Evolutionary conservation across 176 grass and related monocot genomes (phyloP), one percentile per base, ranked within the genome.

Genomic region (Chloris gayana): DNA sequence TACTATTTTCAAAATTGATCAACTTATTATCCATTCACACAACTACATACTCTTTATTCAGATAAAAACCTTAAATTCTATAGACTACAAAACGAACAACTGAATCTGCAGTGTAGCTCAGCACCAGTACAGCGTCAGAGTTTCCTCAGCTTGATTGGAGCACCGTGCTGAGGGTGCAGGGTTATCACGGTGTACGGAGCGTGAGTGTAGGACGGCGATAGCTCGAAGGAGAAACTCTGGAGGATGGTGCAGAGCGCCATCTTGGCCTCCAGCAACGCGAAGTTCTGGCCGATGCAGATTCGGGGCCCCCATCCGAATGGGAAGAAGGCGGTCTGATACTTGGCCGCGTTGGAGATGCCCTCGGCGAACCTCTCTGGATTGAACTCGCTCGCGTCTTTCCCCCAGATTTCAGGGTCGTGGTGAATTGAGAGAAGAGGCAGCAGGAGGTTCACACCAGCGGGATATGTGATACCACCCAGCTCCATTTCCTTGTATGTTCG

Each of bases 241-340:
- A 97, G 94, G 37, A 97, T 89, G 57, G 67, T 88, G 57, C 78
- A 74, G 21, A 97, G 32, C 4, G 74, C 91, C 81, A 91, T 88
- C 84, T 93, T 93, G 0, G 88, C 94, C 73, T 93, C 88, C 0
- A 93, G 18, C 64, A 97, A 32, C 1, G 91, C 88, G 12, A 93
- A 93, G 68, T 75, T 93, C 74, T 97, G 81, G 18, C 91, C 94
- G 1, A 93, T 94, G 72, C 91, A 91, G 47, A 91, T 87, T 29
- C 89, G 74, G 27, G 91, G 94, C 21, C 91, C 94, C 60, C 81
- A 53, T 19, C 94, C 84, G 15, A 97, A 97, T 0, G 91, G 94
- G 41, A 93, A 89, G 84, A 91, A 97, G 1, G 84, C 87, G 0
- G 63, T 26, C 21, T 78, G 87, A 73, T 91, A 27, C 53, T 83